Conservation (phyloP, 2,329 filamentous ascomycete genomes). For the Coleophoma crateriformis region DNA sequence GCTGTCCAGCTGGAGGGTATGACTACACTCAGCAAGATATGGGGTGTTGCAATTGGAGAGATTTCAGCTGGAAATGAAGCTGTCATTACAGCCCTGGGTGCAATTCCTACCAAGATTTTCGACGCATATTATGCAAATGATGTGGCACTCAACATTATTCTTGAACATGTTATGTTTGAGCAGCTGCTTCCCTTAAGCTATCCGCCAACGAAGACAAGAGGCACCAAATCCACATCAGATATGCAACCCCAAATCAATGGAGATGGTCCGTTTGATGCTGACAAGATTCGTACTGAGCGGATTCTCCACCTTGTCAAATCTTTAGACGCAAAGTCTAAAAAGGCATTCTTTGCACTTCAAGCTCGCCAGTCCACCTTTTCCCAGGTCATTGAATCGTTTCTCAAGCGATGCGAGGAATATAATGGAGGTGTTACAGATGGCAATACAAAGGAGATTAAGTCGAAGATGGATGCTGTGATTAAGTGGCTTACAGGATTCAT, state of each 20-base stretch:
- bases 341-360: constrained; percentile 84
- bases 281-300: constrained; percentile 76
- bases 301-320: constrained; percentile 77
- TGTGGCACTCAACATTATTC: constrained; percentile 72
- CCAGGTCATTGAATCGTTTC: constrained; percentile 67
- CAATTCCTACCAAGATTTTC: constrained; percentile 79
- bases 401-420: constrained; percentile 81
- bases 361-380: constrained; percentile 70
- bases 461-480: constrained; percentile 66
- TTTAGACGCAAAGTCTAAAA: constrained; percentile 72
- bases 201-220: constrained; percentile 62
- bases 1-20: constrained; percentile 82
- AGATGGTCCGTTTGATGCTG: constrained; percentile 52
- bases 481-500: constrained; percentile 69
- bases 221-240: constrained; percentile 55
- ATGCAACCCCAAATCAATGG: constrained; percentile 43
- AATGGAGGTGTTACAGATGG: constrained; percentile 79
- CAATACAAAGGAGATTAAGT: constrained; percentile 62
- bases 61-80: constrained; percentile 77
- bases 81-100: constrained; percentile 68
- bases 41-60: constrained; percentile 89
- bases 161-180: constrained; percentile 83
- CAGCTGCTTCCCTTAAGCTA: constrained; percentile 85
- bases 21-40: constrained; percentile 76
- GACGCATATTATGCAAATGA: constrained; percentile 90